Conservation (phyloP, 2,329 filamentous ascomycete genomes). For the Domatiomyces catenatus region DNA sequence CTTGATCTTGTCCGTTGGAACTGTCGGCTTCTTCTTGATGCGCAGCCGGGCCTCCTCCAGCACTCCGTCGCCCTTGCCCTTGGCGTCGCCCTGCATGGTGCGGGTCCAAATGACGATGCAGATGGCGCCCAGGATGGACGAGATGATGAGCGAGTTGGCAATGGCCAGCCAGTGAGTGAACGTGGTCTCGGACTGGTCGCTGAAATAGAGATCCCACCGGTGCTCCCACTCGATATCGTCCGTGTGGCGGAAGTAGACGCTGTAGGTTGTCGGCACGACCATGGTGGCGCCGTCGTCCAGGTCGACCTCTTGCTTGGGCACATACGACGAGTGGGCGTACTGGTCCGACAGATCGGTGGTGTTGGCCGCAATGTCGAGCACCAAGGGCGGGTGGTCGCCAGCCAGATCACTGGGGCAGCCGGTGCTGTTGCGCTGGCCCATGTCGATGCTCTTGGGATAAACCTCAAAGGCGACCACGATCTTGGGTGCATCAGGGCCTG, state of each 20-base stretch:
- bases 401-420: constrained; percentile 57
- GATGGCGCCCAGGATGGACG: constrained; percentile 59
- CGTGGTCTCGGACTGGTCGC: constrained; percentile 66
- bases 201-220: constrained; percentile 81
- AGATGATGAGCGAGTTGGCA: constrained; percentile 72
- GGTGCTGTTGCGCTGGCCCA: constrained; percentile 42
- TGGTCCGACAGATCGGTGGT: constrained; percentile 34
- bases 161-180: constrained; percentile 81
- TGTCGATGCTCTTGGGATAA: constrained; percentile 68
- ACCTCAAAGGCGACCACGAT: constrained; percentile 81
- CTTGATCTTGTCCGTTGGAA: constrained; percentile 28
- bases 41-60: constrained; percentile 52
- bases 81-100: constrained; percentile 65
- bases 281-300: constrained; percentile 50
- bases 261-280: constrained; percentile 72
- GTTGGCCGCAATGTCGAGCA: constrained; percentile 49
- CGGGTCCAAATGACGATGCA: constrained; percentile 68
- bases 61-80: constrained; percentile 50
- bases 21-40: constrained; percentile 35
- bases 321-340: constrained; percentile 45
- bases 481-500: constrained; percentile 56
- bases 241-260: constrained; percentile 78
- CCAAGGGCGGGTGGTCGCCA: constrained; percentile 47
- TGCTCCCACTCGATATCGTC: constrained; percentile 65
- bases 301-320: constrained; percentile 40